These are phyloP conservation scores for Mycothermus thermophilus DNA, from an alignment of 495 filamentous ascomycete genomes.

Conservation along the genomic window DNA sequence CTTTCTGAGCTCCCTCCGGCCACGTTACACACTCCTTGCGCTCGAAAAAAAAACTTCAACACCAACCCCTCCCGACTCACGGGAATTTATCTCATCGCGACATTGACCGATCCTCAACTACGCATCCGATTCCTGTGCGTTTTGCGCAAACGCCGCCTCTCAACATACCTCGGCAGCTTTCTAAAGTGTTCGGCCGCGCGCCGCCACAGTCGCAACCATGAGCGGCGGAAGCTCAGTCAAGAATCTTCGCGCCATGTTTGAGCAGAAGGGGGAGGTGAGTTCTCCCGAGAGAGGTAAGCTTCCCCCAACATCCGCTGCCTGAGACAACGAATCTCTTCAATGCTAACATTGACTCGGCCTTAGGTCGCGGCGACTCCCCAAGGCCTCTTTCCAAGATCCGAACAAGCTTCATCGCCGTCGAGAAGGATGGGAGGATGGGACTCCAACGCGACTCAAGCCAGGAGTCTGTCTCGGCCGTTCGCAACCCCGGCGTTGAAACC, in stretches of 20 bases:
- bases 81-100: too few species aligned
- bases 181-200: too few species aligned
- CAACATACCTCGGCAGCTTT: too few species aligned
- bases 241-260: conserved; percentile 81
- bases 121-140: too few species aligned
- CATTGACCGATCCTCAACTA: too few species aligned
- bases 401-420: conserved; percentile 72
- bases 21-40: too few species aligned
- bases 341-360: conserved; percentile 6
- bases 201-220: conserved; percentile 32
- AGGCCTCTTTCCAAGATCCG: conserved; percentile 65
- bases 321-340: conserved; percentile 12
- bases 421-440: conserved; percentile 42
- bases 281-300: conserved; percentile 63
- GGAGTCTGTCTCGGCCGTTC: conserved; percentile 27
- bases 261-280: conserved; percentile 50
- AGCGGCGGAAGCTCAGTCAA: conserved; percentile 28
- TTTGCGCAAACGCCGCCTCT: too few species aligned
- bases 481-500: conserved; percentile 20
- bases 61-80: too few species aligned
- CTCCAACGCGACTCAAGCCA: conserved; percentile 28
- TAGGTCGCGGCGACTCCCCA: conserved; percentile 23
- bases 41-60: too few species aligned
- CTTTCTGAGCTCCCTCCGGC: too few species aligned
- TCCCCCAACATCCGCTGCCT: conserved; percentile 38